Evolutionary conservation across 208 protist genomes (phyloP), one percentile per base, ranked within the genome.

Genomic region (Crithidia expoeki): DNA sequence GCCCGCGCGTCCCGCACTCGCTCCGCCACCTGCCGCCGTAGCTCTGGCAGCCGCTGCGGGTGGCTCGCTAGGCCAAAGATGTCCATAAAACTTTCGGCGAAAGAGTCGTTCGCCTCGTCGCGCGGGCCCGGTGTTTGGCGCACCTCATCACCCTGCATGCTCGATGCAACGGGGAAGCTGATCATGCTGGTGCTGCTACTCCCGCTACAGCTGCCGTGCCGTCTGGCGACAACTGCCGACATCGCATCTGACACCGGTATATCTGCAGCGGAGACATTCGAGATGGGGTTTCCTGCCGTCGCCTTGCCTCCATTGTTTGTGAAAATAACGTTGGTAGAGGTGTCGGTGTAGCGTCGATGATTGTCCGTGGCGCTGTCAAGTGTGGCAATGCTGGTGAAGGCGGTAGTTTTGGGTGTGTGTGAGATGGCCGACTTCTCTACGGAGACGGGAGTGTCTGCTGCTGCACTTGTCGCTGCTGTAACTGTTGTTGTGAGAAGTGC

Each of bases 101-200:
- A 77, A 21, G 72, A 77, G 58, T 77, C 72, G 64, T 77, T 68
- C 2, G 58, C 55, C 38, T 77, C 59, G 50, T 77, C 72, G 14
- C 38, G 38, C 36, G 44, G 46, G 2, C 2, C 47, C 2, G 61
- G 10, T 5, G 34, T 32, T 5, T 44, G 61, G 16, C 61, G 61
- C 30, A 44, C 19, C 17, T 67, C 61, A 19, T 67, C 61, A 21
- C 17, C 10, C 2, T 14, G 7, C 4, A 47, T 57, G 61, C 49
- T 57, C 12, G 61, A 56, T 4, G 12, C 10, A 14, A 57, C 49
- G 2, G 61, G 49, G 33, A 57, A 67, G 47, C 46, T 55, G 33
- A 57, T 57, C n/a, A 67, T n/a, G 44, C 49, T 67, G 61, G n/a
- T 57, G 38, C 44, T 40, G 38, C 44, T 40, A 42, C 36, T 25